These are phyloP conservation scores for Trichosporon faecale DNA, from an alignment of 1,284 basidiomycete genomes.

Conservation along the genomic window DNA sequence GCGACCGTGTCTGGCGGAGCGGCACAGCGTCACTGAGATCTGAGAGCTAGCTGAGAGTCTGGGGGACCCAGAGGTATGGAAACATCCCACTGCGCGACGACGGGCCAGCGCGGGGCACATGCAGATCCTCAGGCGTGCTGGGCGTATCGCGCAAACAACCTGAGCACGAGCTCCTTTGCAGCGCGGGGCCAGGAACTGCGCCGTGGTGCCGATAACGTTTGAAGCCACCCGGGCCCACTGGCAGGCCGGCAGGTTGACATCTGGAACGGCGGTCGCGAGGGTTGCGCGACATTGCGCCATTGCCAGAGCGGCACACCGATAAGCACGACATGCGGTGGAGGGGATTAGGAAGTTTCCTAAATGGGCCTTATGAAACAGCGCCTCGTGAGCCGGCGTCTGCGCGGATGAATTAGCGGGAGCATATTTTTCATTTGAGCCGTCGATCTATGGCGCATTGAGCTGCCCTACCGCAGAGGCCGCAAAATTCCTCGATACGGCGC, in stretches of 20 bases:
- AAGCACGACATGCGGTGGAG: not conserved
- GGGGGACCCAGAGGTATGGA: not conserved
- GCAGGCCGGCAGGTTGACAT: not conserved
- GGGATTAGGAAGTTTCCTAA: constrained; percentile 9
- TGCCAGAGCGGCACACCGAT: not conserved
- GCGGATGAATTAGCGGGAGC: not conserved
- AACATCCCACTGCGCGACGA: not conserved
- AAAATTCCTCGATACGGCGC: not conserved
- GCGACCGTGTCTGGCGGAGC: not conserved
- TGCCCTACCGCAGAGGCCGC: too few species aligned
- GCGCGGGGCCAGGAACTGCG: not conserved
- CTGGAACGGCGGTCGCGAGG: not conserved
- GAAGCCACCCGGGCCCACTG: not conserved
- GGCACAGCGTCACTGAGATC: not conserved
- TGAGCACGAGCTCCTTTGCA: not conserved
- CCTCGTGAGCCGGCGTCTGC: not conserved
- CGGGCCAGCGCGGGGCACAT: not conserved
- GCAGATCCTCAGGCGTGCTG: not conserved
- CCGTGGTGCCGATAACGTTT: not conserved
- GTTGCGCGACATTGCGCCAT: constrained; percentile 11
- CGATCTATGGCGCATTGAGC: not conserved
- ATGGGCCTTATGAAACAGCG: not conserved
- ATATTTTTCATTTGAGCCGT: not conserved
- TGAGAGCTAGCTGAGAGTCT: not conserved
- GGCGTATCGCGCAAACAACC: not conserved